Conservation (phyloP, 805 yeast species). For the Ogataea henricii region DNA sequence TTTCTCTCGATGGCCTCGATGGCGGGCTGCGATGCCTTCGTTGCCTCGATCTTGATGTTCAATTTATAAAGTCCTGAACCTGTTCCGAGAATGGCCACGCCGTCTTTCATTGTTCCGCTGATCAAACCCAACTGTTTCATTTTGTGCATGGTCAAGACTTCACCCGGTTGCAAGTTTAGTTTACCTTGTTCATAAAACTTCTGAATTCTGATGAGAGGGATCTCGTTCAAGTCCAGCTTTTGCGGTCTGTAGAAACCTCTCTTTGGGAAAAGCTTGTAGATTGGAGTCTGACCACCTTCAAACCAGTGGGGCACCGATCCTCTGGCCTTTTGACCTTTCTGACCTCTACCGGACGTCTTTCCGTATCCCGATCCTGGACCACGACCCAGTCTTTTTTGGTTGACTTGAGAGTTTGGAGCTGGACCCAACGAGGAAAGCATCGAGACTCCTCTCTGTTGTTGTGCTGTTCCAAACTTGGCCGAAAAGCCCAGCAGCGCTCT, state of each 20-base stretch:
- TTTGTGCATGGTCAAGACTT: constrained; percentile 69
- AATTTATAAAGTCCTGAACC: constrained; percentile 53
- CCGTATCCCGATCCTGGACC: constrained; percentile 94
- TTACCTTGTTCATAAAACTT: constrained; percentile 70
- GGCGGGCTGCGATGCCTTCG: constrained; percentile 76
- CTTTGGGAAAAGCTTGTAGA: constrained; percentile 81
- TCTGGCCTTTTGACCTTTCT: constrained; percentile 97
- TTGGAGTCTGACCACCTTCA: constrained; percentile 99
- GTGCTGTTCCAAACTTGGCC: background rate
- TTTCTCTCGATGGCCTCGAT: constrained; percentile 68
- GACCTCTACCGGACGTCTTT: constrained; percentile 96
- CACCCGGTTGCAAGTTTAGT: constrained; percentile 57
- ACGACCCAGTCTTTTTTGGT: constrained; percentile 82
- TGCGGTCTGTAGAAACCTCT: constrained; percentile 78
- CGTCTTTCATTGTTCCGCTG: constrained; percentile 70
- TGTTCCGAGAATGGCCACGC: constrained; percentile 78
- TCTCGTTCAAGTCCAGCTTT: constrained; percentile 50
- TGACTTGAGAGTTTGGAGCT: constrained; percentile 58
- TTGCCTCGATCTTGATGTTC: constrained; percentile 77
- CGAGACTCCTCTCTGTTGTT: constrained; percentile 37
- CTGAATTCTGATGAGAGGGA: constrained; percentile 72
- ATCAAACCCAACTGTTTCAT: constrained; percentile 77
- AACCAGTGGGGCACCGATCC: constrained; percentile 89
- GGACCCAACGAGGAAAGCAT: constrained; percentile 59
- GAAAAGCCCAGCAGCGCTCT: constrained; percentile 2